These are phyloP conservation scores for Candida ortonii DNA, from an alignment of 805 yeast genomes.

Conservation along the genomic window DNA sequence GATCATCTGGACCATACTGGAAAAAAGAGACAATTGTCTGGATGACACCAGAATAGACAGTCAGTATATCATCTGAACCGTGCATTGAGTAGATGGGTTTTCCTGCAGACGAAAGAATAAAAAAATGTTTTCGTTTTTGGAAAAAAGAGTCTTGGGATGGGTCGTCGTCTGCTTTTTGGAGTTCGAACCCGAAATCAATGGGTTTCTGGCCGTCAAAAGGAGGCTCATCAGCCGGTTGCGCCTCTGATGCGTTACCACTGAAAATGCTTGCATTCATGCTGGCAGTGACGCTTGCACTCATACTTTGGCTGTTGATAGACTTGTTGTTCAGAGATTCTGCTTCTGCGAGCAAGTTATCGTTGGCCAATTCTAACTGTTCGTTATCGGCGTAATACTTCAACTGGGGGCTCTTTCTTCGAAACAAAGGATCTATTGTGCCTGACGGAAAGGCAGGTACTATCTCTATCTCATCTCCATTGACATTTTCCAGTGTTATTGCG, in stretches of 20 bases:
- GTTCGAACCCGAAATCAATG: conserved; percentile 20
- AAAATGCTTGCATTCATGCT: conserved; percentile 26
- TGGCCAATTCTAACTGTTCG: too few relatives aligned
- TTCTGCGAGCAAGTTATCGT: too few relatives aligned
- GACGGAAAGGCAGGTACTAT: background rate
- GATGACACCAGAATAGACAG: conserved; percentile 74
- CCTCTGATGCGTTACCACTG: conserved; percentile 17
- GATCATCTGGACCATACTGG: conserved; percentile 39
- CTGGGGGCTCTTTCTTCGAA: conserved; percentile 3
- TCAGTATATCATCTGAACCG: conserved; percentile 63
- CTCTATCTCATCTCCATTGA: conserved; percentile 9
- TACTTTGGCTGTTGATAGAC: conserved; percentile 11
- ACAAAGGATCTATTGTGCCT: background rate
- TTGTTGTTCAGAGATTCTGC: background rate
- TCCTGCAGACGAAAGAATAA: conserved; percentile 79
- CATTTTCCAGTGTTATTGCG: conserved; percentile 27
- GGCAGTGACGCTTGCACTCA: conserved; percentile 12
- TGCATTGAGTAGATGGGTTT: conserved; percentile 81
- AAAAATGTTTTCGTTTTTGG: conserved; percentile 59
- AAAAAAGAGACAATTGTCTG: conserved; percentile 77
- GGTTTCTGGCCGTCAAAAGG: conserved; percentile 10
- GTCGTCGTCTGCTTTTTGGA: conserved; percentile 29
- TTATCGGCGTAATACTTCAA: conserved; percentile 5
- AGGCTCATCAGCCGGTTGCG: conserved; percentile 7
- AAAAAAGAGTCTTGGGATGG: conserved; percentile 33